Evolutionary conservation across 345 rosid genomes (phyloP).

Genomic region (Passiflora organensis): DNA sequence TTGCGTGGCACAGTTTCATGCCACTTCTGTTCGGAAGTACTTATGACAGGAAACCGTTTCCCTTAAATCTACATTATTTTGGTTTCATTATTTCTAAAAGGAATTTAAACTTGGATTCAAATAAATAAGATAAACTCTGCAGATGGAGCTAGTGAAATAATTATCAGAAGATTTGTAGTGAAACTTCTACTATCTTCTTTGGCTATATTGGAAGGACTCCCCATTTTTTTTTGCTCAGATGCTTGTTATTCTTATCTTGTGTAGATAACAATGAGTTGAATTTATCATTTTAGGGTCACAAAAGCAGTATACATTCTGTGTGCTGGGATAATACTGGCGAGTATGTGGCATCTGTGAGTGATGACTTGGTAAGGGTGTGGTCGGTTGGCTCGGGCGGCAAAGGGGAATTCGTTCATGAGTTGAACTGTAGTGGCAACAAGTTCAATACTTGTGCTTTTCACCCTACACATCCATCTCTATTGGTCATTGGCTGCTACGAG

Average conservation of each 20-base stretch:
- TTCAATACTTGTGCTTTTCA: constrained; percentile 45
- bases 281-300: constrained; percentile 45
- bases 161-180: no score
- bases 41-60: no score
- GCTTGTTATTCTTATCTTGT: background rate
- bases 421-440: constrained; percentile 40
- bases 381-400: constrained; percentile 40
- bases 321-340: constrained; percentile 64
- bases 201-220: background rate
- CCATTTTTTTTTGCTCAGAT: no score
- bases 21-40: no score
- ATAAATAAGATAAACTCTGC: no score
- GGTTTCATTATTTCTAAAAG: no score
- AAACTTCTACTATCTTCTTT: no score
- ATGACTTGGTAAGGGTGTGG: constrained; percentile 62
- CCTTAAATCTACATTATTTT: no score
- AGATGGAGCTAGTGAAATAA: no score
- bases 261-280: background rate
- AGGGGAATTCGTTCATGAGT: constrained; percentile 45
- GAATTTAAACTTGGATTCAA: no score
- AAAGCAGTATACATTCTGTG: constrained; percentile 37
- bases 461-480: constrained; percentile 42
- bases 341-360: constrained; percentile 58
- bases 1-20: no score
- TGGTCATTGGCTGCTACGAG: constrained; percentile 56